Conservation (phyloP, 2,329 filamentous ascomycete genomes). For the Rutstroemia sp. region DNA sequence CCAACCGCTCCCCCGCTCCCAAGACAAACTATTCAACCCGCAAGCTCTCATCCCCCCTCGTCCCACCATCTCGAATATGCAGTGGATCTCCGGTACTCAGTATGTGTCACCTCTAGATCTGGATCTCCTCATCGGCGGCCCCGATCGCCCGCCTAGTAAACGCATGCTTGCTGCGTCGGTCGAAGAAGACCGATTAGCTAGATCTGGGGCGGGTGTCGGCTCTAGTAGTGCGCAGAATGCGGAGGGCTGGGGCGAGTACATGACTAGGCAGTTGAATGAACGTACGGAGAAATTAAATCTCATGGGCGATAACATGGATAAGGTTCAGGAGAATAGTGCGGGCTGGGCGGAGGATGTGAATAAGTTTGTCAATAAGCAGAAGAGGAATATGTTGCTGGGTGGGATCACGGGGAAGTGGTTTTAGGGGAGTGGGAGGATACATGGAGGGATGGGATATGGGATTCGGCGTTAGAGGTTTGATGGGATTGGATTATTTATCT, state of each 20-base stretch:
- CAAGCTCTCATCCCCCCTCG: constrained; percentile 66
- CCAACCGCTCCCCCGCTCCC: constrained; percentile 49
- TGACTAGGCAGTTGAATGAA: constrained; percentile 82
- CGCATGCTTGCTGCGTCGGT: constrained; percentile 76
- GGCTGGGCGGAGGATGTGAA: constrained; percentile 83
- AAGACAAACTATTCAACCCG: constrained; percentile 76
- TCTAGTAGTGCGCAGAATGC: constrained; percentile 24
- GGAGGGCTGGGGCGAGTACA: constrained; percentile 70
- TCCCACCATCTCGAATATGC: constrained; percentile 88
- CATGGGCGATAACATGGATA: constrained; percentile 79
- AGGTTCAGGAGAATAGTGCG: constrained; percentile 69
- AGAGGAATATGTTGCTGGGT: constrained; percentile 74
- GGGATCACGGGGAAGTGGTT: constrained; percentile 53
- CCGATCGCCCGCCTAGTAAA: constrained; percentile 81
- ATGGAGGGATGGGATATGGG: neutral
- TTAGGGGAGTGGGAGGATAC: neutral
- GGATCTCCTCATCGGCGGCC: constrained; percentile 82
- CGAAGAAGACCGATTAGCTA: constrained; percentile 59
- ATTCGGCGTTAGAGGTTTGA: neutral
- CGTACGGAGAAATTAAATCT: constrained; percentile 80
- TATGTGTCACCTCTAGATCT: constrained; percentile 81
- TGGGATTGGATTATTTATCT: too few relatives aligned
- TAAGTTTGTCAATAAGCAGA: constrained; percentile 82
- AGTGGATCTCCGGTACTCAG: constrained; percentile 95
- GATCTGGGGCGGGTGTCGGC: constrained; percentile 29